Evolutionary conservation across 257 asterid species (phyloP).

Genomic region (Catharanthus roseus): DNA sequence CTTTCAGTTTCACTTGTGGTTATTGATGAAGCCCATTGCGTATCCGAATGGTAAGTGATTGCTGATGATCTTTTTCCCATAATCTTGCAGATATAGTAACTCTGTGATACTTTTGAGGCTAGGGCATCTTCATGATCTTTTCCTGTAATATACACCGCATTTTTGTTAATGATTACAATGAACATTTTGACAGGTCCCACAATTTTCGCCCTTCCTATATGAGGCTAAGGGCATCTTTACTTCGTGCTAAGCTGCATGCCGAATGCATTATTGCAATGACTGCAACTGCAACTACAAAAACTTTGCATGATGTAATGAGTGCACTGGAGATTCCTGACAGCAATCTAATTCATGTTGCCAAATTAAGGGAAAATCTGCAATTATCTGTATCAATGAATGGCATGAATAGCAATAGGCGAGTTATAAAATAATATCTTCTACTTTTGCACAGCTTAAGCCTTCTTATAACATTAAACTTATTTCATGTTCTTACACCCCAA

Average conservation of each 20-base stretch:
- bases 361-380: constrained; percentile 80
- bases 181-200: constrained; percentile 75
- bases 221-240: constrained; percentile 92
- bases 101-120: neutral
- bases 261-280: constrained; percentile 96
- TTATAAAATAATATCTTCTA: constrained; percentile 15
- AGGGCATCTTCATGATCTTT: too few relatives aligned
- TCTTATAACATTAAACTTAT: constrained; percentile 9
- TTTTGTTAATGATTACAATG: constrained; percentile 6
- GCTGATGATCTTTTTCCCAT: constrained; percentile 1
- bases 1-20: constrained; percentile 70
- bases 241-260: constrained; percentile 60
- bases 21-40: constrained; percentile 97
- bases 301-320: constrained; percentile 67
- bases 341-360: constrained; percentile 60
- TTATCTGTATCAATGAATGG: constrained; percentile 67
- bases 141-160: neutral
- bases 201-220: constrained; percentile 97
- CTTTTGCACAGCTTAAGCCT: constrained; percentile 10
- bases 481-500: neutral
- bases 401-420: constrained; percentile 58
- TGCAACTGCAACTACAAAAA: constrained; percentile 85
- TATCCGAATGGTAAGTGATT: constrained; percentile 89
- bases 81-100: neutral
- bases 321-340: constrained; percentile 72